Percentiles rank a stretch among this genome's conserved stretches.
Conservation (phyloP, 371 early-diverging fungal species). For the Catenaria anguillulae region DNA sequence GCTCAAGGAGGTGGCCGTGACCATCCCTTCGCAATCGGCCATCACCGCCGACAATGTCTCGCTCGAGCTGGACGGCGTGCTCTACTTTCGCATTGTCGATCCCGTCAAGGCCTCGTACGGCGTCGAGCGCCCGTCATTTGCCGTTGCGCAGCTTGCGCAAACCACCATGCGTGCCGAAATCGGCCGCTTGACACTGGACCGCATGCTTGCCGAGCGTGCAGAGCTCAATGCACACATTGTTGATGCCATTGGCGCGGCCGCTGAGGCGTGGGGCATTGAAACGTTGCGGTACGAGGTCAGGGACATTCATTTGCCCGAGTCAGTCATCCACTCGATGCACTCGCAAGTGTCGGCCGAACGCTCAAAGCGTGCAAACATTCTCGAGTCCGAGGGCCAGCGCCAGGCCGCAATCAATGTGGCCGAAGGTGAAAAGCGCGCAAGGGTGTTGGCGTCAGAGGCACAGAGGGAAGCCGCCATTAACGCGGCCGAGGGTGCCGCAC, state of each 20-base stretch:
- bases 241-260: slow-evolving; percentile 83
- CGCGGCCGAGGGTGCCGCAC: slow-evolving; percentile 39
- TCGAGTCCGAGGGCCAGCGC: slow-evolving; percentile 85
- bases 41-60: slow-evolving; percentile 90
- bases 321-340: slow-evolving; percentile 94
- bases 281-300: slow-evolving; percentile 86
- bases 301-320: slow-evolving; percentile 91
- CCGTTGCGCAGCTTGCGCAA: slow-evolving; percentile 89
- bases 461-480: slow-evolving; percentile 78
- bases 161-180: slow-evolving; percentile 98
- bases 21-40: slow-evolving; percentile 84
- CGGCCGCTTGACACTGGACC: slow-evolving; percentile 92
- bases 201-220: slow-evolving; percentile 86
- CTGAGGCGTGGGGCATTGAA: slow-evolving; percentile 89
- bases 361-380: slow-evolving; percentile 87
- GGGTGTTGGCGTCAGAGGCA: slow-evolving; percentile 89
- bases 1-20: slow-evolving; percentile 88
- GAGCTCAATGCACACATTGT: slow-evolving; percentile 86
- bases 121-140: slow-evolving; percentile 87
- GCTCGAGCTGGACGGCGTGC: slow-evolving; percentile 85
- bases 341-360: slow-evolving; percentile 93
- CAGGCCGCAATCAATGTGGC: slow-evolving; percentile 96
- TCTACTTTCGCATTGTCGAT: slow-evolving; percentile 85
- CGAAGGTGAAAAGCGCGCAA: slow-evolving; percentile 83
- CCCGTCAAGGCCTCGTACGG: slow-evolving; percentile 76